Evolutionary conservation across 2,329 filamentous ascomycete genomes (phyloP).

Genomic region (Taxawa tesnikishii): DNA sequence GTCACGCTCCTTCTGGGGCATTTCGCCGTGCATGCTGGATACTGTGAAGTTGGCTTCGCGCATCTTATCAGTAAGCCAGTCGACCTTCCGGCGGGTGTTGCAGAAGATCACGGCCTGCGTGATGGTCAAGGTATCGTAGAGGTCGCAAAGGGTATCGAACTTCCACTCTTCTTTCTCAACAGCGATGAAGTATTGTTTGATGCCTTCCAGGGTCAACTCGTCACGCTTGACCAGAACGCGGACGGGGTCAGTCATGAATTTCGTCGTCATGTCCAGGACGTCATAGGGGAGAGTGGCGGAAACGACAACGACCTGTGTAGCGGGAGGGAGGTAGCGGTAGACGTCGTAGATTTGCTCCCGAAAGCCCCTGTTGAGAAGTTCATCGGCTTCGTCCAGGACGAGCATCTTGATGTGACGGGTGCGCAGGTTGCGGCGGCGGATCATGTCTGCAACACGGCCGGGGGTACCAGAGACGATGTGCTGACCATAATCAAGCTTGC

Average conservation of each 20-base stretch:
- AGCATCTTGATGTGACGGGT: slow-evolving; percentile 70
- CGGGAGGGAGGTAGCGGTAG: slow-evolving; percentile 89
- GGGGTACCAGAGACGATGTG: slow-evolving; percentile 96
- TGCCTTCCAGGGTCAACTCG: slow-evolving; percentile 88
- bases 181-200: slow-evolving; percentile 99
- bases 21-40: slow-evolving; percentile 97
- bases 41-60: slow-evolving; percentile 97
- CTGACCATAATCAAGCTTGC: slow-evolving; percentile 93
- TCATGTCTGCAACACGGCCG: slow-evolving; percentile 86
- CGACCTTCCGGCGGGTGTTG: slow-evolving; percentile 97
- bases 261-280: slow-evolving; percentile 97
- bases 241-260: slow-evolving; percentile 98
- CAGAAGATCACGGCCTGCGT: slow-evolving; percentile 99
- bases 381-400: slow-evolving; percentile 64
- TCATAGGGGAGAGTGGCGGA: slow-evolving; percentile 95
- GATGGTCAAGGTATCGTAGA: slow-evolving; percentile 97
- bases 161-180: slow-evolving; percentile 99
- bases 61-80: slow-evolving; percentile 99
- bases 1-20: slow-evolving; percentile 96
- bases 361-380: slow-evolving; percentile 84
- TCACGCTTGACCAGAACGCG: slow-evolving; percentile 97
- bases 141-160: slow-evolving; percentile 94
- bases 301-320: slow-evolving; percentile 96
- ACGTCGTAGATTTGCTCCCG: slow-evolving; percentile 98
- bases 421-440: slow-evolving; percentile 58